A percentile compares a stretch with the other conserved stretches of the same genome.
Evolutionary conservation across 2,329 filamentous ascomycete species (phyloP).

Genomic region (Alternaria viburni): DNA sequence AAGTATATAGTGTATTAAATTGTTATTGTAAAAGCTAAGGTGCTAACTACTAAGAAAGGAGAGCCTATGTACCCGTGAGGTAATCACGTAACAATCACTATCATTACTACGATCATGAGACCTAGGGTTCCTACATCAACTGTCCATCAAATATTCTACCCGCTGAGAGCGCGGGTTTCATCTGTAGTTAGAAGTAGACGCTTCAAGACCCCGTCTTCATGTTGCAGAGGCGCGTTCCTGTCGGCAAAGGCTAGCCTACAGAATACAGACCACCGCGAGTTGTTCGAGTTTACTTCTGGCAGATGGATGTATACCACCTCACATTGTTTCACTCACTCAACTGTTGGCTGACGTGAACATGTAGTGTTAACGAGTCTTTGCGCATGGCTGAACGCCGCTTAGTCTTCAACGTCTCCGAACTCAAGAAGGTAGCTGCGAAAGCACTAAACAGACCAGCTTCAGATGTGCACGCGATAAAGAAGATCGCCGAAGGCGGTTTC

Average conservation of each 20-base stretch:
- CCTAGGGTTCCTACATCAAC: not conserved
- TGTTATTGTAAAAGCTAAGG: no score
- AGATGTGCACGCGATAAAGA: conserved; percentile 31
- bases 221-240: not conserved
- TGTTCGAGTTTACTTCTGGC: conserved; percentile 37
- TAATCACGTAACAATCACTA: not conserved
- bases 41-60: no score
- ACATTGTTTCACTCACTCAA: not conserved
- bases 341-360: not conserved
- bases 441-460: conserved; percentile 20
- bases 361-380: conserved; percentile 28
- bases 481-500: conserved; percentile 47
- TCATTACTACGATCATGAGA: not conserved
- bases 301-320: conserved; percentile 32
- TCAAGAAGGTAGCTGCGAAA: conserved; percentile 25
- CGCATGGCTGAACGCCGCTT: conserved; percentile 27
- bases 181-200: not conserved
- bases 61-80: no score
- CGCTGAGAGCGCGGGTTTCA: rapidly evolving
- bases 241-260: not conserved
- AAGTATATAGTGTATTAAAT: no score
- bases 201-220: no score
- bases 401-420: conserved; percentile 28
- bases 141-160: not conserved
- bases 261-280: conserved; percentile 5